Percentiles rank a stretch among this genome's conserved stretches.
phyloP scores from a whole-genome alignment of 352 stramenopile species.

The Thalassiosira mediterranea region DNA sequence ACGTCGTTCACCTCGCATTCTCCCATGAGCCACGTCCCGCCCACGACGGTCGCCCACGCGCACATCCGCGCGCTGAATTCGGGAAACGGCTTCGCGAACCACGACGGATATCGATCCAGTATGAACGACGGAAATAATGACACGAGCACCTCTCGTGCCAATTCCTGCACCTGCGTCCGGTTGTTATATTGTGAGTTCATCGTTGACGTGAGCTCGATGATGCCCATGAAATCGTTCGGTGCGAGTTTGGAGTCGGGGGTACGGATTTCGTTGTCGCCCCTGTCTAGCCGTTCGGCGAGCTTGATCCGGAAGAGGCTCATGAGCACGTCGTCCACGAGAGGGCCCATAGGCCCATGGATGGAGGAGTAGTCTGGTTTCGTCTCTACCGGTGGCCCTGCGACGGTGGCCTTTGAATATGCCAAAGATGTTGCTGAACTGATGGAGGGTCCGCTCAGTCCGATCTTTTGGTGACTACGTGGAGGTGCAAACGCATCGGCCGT shows the following conservation, averaged over 20 bases:
- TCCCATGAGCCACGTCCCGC: constrained; percentile 83
- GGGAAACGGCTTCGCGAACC: constrained; percentile 79
- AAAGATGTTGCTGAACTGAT: too few species aligned
- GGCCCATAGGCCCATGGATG: constrained; percentile 74
- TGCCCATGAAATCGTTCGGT: constrained; percentile 64
- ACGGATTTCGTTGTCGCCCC: constrained; percentile 10
- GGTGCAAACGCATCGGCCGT: too few species aligned
- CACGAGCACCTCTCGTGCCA: constrained; percentile 63
- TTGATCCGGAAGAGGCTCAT: constrained; percentile 70
- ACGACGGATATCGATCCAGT: constrained; percentile 64
- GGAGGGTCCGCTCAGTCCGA: too few species aligned
- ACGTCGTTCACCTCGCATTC: constrained; percentile 82
- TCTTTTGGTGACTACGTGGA: too few species aligned
- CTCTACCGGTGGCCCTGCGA: constrained; percentile 60
- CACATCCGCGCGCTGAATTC: constrained; percentile 81
- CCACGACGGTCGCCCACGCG: constrained; percentile 73
- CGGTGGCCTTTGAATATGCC: too few species aligned
- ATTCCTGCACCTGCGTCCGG: constrained; percentile 55
- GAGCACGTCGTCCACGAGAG: constrained; percentile 64
- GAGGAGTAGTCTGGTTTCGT: constrained; percentile 76
- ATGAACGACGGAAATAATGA: constrained; percentile 78
- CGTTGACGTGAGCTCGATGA: constrained; percentile 69
- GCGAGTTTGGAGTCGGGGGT: constrained; percentile 52
- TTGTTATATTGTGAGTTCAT: constrained; percentile 71
- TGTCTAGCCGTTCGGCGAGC: constrained; percentile 57